Conservation (phyloP, 352 stramenopile species). For the Pythium volutum region DNA sequence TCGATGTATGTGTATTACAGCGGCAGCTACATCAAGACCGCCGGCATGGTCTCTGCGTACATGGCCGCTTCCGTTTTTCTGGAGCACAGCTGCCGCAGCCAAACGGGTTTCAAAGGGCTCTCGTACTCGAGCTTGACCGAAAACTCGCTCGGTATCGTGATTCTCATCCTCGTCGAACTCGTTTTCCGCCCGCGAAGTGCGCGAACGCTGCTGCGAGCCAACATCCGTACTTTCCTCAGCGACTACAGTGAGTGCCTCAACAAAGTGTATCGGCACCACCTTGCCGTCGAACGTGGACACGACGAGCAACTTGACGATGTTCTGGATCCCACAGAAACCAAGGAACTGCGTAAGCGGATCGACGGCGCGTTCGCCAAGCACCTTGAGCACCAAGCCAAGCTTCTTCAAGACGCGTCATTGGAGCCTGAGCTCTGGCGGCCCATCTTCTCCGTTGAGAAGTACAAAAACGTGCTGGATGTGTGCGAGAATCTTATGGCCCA, state of each 20-base stretch:
- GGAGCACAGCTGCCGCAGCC: slow-evolving; percentile 39
- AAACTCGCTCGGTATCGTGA: slow-evolving; percentile 66
- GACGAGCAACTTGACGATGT: slow-evolving; percentile 16
- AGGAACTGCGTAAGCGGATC: slow-evolving; percentile 41
- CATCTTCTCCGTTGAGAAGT: slow-evolving; percentile 74
- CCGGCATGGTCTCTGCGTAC: slow-evolving; percentile 66
- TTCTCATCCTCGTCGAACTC: slow-evolving; percentile 59
- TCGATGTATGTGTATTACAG: slow-evolving; percentile 79
- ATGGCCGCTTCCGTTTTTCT: slow-evolving; percentile 62
- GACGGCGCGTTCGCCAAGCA: slow-evolving; percentile 38
- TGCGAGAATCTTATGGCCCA: slow-evolving; percentile 54
- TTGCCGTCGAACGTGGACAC: slow-evolving; percentile 29
- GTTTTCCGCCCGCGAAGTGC: slow-evolving; percentile 48
- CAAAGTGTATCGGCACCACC: slow-evolving; percentile 51
- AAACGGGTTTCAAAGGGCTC: slow-evolving; percentile 23
- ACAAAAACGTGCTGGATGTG: slow-evolving; percentile 59
- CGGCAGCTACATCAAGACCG: slow-evolving; percentile 44
- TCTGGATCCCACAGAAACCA: slow-evolving; percentile 26
- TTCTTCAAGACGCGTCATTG: slow-evolving; percentile 56
- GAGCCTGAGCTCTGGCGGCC: slow-evolving; percentile 73
- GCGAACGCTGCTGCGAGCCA: slow-evolving; percentile 44
- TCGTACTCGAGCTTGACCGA: slow-evolving; percentile 66
- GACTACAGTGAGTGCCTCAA: slow-evolving; percentile 41
- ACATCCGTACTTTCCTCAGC: slow-evolving; percentile 47
- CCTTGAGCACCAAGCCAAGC: slow-evolving; percentile 52